A percentile compares a stretch with the other conserved stretches of the same genome.
Conservation (phyloP, 768 basidiomycete species). For the Pleurotus giganteus region DNA sequence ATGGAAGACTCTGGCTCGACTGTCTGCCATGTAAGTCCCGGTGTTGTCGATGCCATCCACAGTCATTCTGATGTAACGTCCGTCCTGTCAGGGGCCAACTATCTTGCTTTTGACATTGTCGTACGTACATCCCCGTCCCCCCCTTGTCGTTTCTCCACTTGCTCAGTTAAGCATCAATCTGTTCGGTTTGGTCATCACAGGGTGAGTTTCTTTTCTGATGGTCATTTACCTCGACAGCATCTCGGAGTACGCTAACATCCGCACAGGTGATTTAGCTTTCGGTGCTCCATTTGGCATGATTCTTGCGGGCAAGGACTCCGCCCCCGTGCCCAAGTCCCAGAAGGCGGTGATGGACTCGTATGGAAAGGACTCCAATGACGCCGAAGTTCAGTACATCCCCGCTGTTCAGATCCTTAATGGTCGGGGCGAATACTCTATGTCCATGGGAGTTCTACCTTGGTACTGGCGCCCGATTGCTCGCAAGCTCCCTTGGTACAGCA, state of each 20-base stretch:
- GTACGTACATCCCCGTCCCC: constrained; percentile 20
- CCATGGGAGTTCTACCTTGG: constrained; percentile 75
- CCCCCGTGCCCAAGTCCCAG: constrained; percentile 61
- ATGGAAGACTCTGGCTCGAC: constrained; percentile 71
- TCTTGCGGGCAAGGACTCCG: constrained; percentile 66
- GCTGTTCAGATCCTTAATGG: constrained; percentile 86
- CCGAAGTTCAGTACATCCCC: constrained; percentile 61
- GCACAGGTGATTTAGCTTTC: constrained; percentile 65
- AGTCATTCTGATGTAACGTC: constrained; percentile 11
- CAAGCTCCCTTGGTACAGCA: constrained; percentile 72
- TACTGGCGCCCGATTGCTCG: constrained; percentile 66
- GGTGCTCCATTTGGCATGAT: constrained; percentile 92
- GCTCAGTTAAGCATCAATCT: not conserved
- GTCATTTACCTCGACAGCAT: not conserved
- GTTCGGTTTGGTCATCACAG: not conserved
- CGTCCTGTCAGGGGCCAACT: constrained; percentile 42
- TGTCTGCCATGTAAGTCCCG: constrained; percentile 61
- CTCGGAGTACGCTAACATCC: not conserved
- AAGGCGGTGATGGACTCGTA: constrained; percentile 54
- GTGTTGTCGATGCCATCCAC: not conserved
- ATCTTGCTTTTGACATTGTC: constrained; percentile 68
- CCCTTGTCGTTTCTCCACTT: not conserved
- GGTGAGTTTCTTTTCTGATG: constrained; percentile 2
- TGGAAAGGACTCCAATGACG: constrained; percentile 37
- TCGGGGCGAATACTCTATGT: constrained; percentile 83